These are phyloP conservation scores for Lignosus rhinocerotis DNA, from an alignment of 1,284 basidiomycete species.

Conservation along the genomic window DNA sequence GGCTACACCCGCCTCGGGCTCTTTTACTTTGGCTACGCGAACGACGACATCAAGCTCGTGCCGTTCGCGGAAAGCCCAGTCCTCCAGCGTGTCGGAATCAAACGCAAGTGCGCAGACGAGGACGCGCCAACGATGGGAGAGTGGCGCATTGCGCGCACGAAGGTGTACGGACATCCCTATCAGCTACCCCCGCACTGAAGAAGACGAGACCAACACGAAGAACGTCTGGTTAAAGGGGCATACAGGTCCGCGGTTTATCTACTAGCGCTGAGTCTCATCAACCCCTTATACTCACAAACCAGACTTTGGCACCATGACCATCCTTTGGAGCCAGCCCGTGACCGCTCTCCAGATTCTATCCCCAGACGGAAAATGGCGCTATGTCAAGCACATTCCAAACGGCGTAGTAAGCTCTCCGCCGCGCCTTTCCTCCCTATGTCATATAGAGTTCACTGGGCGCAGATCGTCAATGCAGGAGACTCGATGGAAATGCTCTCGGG, in stretches of 20 bases:
- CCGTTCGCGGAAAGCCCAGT: constrained; percentile 34
- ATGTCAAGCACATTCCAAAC: constrained; percentile 59
- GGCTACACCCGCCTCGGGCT: constrained; percentile 43
- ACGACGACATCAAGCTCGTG: constrained; percentile 34
- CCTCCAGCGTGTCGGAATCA: constrained; percentile 32
- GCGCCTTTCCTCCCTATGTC: not conserved
- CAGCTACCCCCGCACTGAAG: constrained; percentile 37
- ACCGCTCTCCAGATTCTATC: constrained; percentile 57
- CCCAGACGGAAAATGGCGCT: constrained; percentile 55
- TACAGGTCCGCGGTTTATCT: constrained; percentile 40
- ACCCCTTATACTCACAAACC: not conserved
- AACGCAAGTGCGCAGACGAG: constrained; percentile 30
- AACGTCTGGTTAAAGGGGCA: constrained; percentile 65
- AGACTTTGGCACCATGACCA: constrained; percentile 58
- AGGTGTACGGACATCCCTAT: constrained; percentile 34
- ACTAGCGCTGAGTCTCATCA: not conserved
- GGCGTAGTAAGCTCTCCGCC: constrained; percentile 43
- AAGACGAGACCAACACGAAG: constrained; percentile 53
- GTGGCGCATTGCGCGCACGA: constrained; percentile 41
- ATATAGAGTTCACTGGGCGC: not conserved
- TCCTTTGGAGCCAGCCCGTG: constrained; percentile 62
- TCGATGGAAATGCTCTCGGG: constrained; percentile 45
- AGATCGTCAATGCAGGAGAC: constrained; percentile 44
- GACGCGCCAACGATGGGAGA: constrained; percentile 39
- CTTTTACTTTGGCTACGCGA: constrained; percentile 43